These are phyloP conservation scores for Botrytis sinoallii DNA, from an alignment of 2,329 filamentous ascomycete species.

Conservation along the genomic window DNA sequence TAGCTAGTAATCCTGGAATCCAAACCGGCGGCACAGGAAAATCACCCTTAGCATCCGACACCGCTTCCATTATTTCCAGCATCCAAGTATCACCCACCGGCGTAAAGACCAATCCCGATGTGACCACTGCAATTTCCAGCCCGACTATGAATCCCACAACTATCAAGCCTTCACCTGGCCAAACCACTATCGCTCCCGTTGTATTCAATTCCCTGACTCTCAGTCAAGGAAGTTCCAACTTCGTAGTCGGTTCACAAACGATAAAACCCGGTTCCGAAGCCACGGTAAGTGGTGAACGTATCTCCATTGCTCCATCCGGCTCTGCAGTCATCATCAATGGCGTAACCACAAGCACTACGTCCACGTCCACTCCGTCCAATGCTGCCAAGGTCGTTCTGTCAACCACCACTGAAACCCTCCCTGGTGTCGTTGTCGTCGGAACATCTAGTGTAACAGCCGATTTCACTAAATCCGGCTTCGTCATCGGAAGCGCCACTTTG, in stretches of 20 bases:
- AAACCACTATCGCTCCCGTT: conserved; percentile 23
- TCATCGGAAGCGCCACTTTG: conserved; percentile 23
- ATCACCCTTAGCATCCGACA: background rate
- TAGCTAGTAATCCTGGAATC: background rate
- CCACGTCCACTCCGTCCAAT: background rate
- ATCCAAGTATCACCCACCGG: background rate
- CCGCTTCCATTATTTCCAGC: background rate
- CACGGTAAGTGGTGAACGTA: conserved; percentile 28
- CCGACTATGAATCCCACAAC: conserved; percentile 11
- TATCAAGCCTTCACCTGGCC: conserved; percentile 8
- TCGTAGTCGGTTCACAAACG: conserved; percentile 31
- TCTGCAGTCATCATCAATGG: conserved; percentile 29
- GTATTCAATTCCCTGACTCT: conserved; percentile 28
- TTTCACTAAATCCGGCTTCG: conserved; percentile 18
- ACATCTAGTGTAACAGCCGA: conserved; percentile 28
- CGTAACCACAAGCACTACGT: conserved; percentile 16
- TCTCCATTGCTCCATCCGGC: conserved; percentile 27
- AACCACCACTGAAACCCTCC: conserved; percentile 11
- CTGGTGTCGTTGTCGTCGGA: conserved; percentile 26
- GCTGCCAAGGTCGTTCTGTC: background rate
- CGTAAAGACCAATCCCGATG: background rate
- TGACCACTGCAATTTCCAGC: background rate
- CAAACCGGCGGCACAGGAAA: background rate
- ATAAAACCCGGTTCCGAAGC: conserved; percentile 29
- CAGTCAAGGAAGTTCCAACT: conserved; percentile 24